Percentiles rank a stretch among this genome's conserved stretches.
Evolutionary conservation across 2,329 filamentous ascomycete species (phyloP).

Genomic region (Phialophora expanda): DNA sequence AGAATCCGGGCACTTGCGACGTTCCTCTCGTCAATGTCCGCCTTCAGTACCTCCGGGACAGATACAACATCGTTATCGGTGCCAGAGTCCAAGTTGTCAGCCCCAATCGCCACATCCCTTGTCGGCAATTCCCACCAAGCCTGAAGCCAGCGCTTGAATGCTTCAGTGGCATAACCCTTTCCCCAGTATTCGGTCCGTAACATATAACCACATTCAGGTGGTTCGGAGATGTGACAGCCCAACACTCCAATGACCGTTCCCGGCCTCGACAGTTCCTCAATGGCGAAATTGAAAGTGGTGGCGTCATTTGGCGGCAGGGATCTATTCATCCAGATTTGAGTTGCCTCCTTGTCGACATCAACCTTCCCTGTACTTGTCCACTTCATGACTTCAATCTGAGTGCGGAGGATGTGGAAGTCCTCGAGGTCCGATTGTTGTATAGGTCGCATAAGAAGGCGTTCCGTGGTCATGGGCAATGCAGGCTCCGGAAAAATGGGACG

Average conservation of each 20-base stretch:
- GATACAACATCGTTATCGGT: background rate
- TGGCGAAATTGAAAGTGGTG: slow-evolving; percentile 61
- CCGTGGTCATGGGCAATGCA: slow-evolving; percentile 53
- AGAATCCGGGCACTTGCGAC: slow-evolving; percentile 30
- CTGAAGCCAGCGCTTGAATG: slow-evolving; percentile 55
- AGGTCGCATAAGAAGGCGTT: slow-evolving; percentile 62
- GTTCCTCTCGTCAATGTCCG: slow-evolving; percentile 27
- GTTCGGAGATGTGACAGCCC: slow-evolving; percentile 49
- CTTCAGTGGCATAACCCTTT: slow-evolving; percentile 63
- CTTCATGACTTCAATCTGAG: slow-evolving; percentile 66
- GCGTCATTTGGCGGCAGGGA: slow-evolving; percentile 58
- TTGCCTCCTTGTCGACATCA: slow-evolving; percentile 55
- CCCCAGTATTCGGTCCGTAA: slow-evolving; percentile 61
- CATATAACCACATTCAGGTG: slow-evolving; percentile 65
- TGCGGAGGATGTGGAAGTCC: slow-evolving; percentile 59
- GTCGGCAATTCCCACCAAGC: slow-evolving; percentile 59
- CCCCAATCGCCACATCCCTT: slow-evolving; percentile 50
- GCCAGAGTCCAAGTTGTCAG: background rate
- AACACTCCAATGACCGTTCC: slow-evolving; percentile 52
- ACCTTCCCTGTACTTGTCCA: slow-evolving; percentile 56
- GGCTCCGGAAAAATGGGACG: slow-evolving; percentile 50
- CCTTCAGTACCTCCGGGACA: slow-evolving; percentile 20
- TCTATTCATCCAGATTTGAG: slow-evolving; percentile 48
- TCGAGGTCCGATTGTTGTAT: slow-evolving; percentile 57
- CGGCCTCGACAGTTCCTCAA: slow-evolving; percentile 32